phyloP scores from a whole-genome alignment of 2,329 filamentous ascomycete species.

The Cordyceps cicadae region DNA sequence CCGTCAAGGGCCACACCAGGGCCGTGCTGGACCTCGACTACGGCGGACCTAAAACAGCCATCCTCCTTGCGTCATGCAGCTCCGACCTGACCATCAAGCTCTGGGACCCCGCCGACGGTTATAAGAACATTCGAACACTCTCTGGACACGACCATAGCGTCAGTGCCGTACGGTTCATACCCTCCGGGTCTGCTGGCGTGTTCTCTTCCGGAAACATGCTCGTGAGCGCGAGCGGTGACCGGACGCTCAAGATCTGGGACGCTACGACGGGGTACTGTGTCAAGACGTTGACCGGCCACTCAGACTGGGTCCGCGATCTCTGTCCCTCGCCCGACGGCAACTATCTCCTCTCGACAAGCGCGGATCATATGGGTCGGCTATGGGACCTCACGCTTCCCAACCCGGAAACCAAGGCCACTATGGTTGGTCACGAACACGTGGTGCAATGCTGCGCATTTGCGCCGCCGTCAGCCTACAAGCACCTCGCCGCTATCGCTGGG shows the following conservation, averaged over 20 bases:
- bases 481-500: slow-evolving; percentile 69
- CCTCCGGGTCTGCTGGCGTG: slow-evolving; percentile 68
- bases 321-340: slow-evolving; percentile 73
- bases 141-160: slow-evolving; percentile 90
- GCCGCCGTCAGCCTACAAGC: slow-evolving; percentile 66
- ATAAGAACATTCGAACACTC: slow-evolving; percentile 89
- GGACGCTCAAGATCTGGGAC: slow-evolving; percentile 83
- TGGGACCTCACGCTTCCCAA: slow-evolving; percentile 68
- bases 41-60: slow-evolving; percentile 73
- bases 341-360: slow-evolving; percentile 73
- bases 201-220: slow-evolving; percentile 77
- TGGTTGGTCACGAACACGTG: slow-evolving; percentile 79
- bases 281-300: slow-evolving; percentile 79
- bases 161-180: slow-evolving; percentile 80
- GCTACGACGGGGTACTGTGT: slow-evolving; percentile 88
- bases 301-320: slow-evolving; percentile 87
- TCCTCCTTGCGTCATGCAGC: slow-evolving; percentile 58
- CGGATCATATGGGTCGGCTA: slow-evolving; percentile 71
- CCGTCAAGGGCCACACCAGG: slow-evolving; percentile 86
- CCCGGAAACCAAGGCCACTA: slow-evolving; percentile 66
- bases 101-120: slow-evolving; percentile 87
- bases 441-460: slow-evolving; percentile 84
- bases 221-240: slow-evolving; percentile 78
- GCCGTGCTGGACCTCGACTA: slow-evolving; percentile 84
- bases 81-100: slow-evolving; percentile 90